Conservation (phyloP, 345 rosid genomes). For the Eucalyptus dawsonii region DNA sequence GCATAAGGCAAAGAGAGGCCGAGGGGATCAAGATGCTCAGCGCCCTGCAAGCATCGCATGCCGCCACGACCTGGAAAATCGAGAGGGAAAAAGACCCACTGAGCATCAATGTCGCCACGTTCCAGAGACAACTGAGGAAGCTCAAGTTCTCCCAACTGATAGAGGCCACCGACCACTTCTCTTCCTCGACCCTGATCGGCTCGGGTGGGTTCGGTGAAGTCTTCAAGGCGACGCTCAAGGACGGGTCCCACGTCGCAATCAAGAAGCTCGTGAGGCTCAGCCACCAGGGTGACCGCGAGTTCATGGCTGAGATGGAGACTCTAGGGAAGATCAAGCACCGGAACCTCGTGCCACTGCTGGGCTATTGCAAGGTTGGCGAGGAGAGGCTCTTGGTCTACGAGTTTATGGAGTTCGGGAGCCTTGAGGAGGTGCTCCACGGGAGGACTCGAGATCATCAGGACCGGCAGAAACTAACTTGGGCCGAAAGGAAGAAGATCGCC, state of each 20-base stretch:
- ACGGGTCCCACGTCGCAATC: conserved; percentile 88
- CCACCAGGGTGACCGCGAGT: conserved; percentile 94
- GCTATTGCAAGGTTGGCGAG: conserved; percentile 88
- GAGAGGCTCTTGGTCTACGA: conserved; percentile 91
- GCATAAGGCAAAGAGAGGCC: conserved; percentile 63
- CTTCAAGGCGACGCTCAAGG: conserved; percentile 86
- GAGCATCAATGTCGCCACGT: conserved; percentile 92
- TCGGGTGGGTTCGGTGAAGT: conserved; percentile 93
- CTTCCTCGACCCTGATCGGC: conserved; percentile 79
- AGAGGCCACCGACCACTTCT: conserved; percentile 89
- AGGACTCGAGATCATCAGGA: conserved; percentile 31
- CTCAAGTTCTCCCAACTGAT: conserved; percentile 93
- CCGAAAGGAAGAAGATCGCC: conserved; percentile 77
- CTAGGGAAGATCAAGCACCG: conserved; percentile 88
- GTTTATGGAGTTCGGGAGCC: conserved; percentile 87
- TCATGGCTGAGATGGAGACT: conserved; percentile 99
- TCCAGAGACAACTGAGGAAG: conserved; percentile 71
- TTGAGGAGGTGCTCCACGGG: conserved; percentile 90
- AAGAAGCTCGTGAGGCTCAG: conserved; percentile 84
- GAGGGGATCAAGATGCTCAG: conserved; percentile 77
- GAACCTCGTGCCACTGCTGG: conserved; percentile 83
- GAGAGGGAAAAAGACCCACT: conserved; percentile 93
- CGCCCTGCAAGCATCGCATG: conserved; percentile 70
- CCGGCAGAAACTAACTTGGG: conserved; percentile 55
- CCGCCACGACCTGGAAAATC: conserved; percentile 95